phyloP scores from a whole-genome alignment of 129 eudicot genomes.

The Flaveria brownii region DNA sequence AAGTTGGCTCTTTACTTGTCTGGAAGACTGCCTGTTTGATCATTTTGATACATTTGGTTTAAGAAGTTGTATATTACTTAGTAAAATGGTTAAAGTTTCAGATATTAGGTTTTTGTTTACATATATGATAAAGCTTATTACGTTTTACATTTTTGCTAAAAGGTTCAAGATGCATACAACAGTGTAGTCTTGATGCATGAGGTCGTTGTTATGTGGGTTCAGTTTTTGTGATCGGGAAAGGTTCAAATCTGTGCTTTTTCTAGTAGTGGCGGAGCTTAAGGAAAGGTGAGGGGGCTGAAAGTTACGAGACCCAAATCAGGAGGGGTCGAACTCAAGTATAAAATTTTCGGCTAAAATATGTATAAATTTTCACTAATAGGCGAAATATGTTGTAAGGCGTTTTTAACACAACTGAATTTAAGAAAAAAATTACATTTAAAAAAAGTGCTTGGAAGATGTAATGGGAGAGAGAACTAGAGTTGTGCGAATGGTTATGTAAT shows the following conservation, averaged over 20 bases:
- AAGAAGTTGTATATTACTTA: slow-evolving; percentile 30
- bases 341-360: no score
- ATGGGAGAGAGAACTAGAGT: no score
- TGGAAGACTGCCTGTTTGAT: slow-evolving; percentile 43
- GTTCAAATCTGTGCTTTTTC: not conserved
- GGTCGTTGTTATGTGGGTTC: not conserved
- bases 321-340: no score
- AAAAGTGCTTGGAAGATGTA: no score
- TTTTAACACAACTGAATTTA: no score
- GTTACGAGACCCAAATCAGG: no score
- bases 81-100: slow-evolving; percentile 22
- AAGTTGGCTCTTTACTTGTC: slow-evolving; percentile 55
- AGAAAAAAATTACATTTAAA: no score
- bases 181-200: not conserved
- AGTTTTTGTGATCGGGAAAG: not conserved
- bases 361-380: no score
- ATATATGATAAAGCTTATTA: not conserved
- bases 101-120: slow-evolving; percentile 17
- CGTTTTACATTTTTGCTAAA: not conserved
- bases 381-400: no score
- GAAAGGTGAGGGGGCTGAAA: no score
- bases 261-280: no score
- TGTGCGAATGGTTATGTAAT: no score
- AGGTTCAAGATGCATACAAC: not conserved
- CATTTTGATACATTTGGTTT: slow-evolving; percentile 14